Percentiles rank a stretch among this genome's conserved stretches.
These are phyloP conservation scores for Amoebophrya sp. DNA, from an alignment of 169 alveolate genomes.

Conservation along the genomic window DNA sequence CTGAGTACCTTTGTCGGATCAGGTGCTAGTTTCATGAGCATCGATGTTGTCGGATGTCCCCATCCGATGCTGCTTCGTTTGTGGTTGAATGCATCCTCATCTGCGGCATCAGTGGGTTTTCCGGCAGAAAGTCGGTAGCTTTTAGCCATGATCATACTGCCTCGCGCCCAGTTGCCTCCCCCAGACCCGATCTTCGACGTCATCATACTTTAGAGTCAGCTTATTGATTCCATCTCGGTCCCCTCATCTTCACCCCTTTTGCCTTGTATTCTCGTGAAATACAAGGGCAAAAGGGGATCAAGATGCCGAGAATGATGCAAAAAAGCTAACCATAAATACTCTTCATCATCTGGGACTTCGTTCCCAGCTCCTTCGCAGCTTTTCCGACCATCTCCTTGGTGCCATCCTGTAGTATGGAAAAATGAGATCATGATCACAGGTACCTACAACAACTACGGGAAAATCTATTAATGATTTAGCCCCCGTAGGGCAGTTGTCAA, in stretches of 20 bases:
- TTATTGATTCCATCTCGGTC: too few species aligned
- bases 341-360: not conserved
- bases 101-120: not conserved
- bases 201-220: too few species aligned
- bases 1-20: conserved; percentile 2
- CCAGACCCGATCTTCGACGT: not conserved
- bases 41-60: not conserved
- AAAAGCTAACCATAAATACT: too few species aligned
- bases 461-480: too few species aligned
- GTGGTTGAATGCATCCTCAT: not conserved
- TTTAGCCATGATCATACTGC: not conserved
- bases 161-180: not conserved
- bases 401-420: not conserved
- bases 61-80: not conserved
- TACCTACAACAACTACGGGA: too few species aligned
- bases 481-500: too few species aligned
- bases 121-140: not conserved
- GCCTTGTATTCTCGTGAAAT: too few species aligned
- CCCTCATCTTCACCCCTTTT: too few species aligned
- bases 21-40: not conserved
- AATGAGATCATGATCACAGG: too few species aligned
- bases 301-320: too few species aligned
- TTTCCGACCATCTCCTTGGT: not conserved
- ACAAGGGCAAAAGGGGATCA: too few species aligned
- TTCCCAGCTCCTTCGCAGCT: not conserved